phyloP scores from a whole-genome alignment of 2,329 filamentous ascomycete species.

The Waltergamsia citrina region DNA sequence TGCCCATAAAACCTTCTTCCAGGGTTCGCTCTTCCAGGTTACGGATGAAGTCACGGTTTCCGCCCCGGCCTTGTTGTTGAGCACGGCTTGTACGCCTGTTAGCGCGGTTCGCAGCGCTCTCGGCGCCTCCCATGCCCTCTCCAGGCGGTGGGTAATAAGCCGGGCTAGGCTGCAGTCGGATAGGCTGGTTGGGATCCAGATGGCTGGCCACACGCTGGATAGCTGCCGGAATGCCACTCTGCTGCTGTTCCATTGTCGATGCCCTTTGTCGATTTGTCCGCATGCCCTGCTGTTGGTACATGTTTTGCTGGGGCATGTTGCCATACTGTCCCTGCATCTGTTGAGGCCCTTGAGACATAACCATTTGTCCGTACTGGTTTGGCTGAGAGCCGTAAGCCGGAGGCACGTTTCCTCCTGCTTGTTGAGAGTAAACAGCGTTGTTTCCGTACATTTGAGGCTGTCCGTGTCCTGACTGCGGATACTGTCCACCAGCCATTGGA shows the following conservation, averaged over 20 bases:
- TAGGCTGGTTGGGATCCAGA: conserved; percentile 87
- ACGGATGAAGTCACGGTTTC: conserved; percentile 82
- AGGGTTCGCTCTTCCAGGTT: conserved; percentile 90
- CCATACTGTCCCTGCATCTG: conserved; percentile 57
- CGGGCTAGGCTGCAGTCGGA: conserved; percentile 87
- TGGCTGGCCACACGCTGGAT: conserved; percentile 95
- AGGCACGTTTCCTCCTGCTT: conserved; percentile 27
- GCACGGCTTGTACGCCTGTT: conserved; percentile 69
- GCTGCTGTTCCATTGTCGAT: conserved; percentile 92
- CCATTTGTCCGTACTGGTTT: conserved; percentile 60
- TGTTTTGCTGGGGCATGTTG: conserved; percentile 36
- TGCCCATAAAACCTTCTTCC: conserved; percentile 80
- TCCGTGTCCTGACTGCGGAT: conserved; percentile 34
- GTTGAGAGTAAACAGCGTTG: conserved; percentile 74
- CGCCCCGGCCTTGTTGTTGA: conserved; percentile 48
- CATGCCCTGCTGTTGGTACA: conserved; percentile 54
- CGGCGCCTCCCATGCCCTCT: conserved; percentile 64
- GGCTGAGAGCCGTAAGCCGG: conserved; percentile 68
- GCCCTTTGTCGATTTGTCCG: conserved; percentile 78
- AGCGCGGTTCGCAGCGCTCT: conserved; percentile 45
- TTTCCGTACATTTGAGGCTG: conserved; percentile 69
- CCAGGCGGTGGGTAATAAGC: conserved; percentile 93
- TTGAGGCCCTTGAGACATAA: conserved; percentile 55
- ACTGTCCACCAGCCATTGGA: conserved; percentile 35
- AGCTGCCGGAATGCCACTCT: conserved; percentile 82